Percentiles rank a stretch among this genome's conserved stretches.
Conservation (phyloP, 805 yeast species). For the Lipomyces oligophaga region DNA sequence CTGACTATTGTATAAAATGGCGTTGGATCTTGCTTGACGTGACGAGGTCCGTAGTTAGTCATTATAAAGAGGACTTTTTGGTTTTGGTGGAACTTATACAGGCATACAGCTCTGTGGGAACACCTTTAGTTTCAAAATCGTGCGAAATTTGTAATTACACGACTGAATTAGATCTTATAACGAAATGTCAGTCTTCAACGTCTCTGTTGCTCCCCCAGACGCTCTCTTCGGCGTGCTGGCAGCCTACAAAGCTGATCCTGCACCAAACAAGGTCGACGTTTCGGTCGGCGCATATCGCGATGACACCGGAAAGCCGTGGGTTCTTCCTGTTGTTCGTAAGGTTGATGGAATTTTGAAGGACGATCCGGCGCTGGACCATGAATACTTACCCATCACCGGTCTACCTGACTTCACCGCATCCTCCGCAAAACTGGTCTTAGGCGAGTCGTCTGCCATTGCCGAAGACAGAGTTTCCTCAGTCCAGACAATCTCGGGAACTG, state of each 20-base stretch:
- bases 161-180: too few relatives aligned
- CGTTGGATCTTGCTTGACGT: too few relatives aligned
- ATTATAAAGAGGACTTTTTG: too few relatives aligned
- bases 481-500: slow-evolving; percentile 83
- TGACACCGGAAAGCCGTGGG: slow-evolving; percentile 66
- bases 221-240: slow-evolving; percentile 33
- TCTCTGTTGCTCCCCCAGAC: slow-evolving; percentile 33
- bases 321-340: slow-evolving; percentile 59
- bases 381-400: slow-evolving; percentile 82
- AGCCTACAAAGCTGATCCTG: slow-evolving; percentile 37
- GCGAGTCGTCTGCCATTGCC: slow-evolving; percentile 49
- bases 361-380: slow-evolving; percentile 72
- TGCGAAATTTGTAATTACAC: too few relatives aligned
- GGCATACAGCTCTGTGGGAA: too few relatives aligned
- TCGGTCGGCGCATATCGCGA: slow-evolving; percentile 82
- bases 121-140: too few relatives aligned
- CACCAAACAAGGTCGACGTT: slow-evolving; percentile 65
- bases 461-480: slow-evolving; percentile 47
- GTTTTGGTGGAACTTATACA: too few relatives aligned
- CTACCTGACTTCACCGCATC: slow-evolving; percentile 60
- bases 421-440: slow-evolving; percentile 68
- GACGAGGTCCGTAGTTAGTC: too few relatives aligned
- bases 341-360: slow-evolving; percentile 68
- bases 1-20: too few relatives aligned
- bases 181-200: slow-evolving; percentile 29